Evolutionary conservation across 371 early-diverging fungal species (phyloP).

Genomic region (Thermomucor indicae-seudaticae): DNA sequence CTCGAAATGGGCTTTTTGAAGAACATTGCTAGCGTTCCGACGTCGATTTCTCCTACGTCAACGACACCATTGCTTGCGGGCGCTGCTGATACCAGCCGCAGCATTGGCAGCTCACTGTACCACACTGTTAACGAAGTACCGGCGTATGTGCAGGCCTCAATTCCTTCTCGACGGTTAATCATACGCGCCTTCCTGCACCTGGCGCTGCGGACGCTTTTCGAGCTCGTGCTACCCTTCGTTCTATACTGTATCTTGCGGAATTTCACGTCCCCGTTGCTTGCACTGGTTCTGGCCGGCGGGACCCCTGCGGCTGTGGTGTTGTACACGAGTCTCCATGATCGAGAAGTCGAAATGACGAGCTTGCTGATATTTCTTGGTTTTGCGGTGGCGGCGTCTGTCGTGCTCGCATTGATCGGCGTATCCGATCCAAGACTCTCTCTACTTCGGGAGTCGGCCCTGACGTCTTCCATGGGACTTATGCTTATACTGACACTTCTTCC

Average conservation of each 20-base stretch:
- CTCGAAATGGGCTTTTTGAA: too few relatives aligned
- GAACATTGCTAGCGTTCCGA: too few relatives aligned
- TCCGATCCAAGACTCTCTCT: constrained; percentile 46
- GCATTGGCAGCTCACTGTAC: constrained; percentile 2
- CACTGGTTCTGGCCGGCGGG: constrained; percentile 38
- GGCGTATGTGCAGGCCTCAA: constrained; percentile 34
- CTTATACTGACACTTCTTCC: constrained; percentile 38
- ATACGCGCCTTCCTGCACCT: constrained; percentile 28
- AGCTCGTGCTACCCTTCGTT: constrained; percentile 34
- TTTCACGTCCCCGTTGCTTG: constrained; percentile 32
- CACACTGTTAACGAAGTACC: constrained; percentile 25
- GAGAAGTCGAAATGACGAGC: constrained; percentile 42
- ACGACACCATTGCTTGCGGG: constrained; percentile 6
- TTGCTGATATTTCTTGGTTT: constrained; percentile 43
- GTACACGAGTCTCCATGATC: constrained; percentile 24
- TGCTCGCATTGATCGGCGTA: constrained; percentile 41
- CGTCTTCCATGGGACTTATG: constrained; percentile 42
- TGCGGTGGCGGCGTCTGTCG: constrained; percentile 36
- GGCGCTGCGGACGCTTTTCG: constrained; percentile 33
- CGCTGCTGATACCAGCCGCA: not conserved
- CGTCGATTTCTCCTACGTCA: constrained; percentile 3
- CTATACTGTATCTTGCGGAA: constrained; percentile 38
- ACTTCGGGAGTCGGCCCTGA: constrained; percentile 47
- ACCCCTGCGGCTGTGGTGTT: constrained; percentile 37
- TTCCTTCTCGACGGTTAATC: constrained; percentile 36